Percentiles rank a stretch among this genome's conserved stretches.
Conservation (phyloP, 768 basidiomycete species). For the Xanthoconium stramineum region DNA sequence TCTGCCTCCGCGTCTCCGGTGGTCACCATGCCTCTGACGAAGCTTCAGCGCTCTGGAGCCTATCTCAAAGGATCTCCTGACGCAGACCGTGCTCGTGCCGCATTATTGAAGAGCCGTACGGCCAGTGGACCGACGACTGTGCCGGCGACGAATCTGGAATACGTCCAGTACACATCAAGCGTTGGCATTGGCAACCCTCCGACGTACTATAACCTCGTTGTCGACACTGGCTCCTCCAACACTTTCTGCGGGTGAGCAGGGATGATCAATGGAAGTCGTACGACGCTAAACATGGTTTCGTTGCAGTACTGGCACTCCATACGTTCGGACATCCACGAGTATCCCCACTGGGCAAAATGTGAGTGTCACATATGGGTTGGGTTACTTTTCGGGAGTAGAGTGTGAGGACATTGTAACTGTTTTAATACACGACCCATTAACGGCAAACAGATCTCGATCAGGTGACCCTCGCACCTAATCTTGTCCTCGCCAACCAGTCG, state of each 20-base stretch:
- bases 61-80: slow-evolving; percentile 18
- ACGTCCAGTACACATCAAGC: slow-evolving; percentile 17
- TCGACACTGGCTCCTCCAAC: slow-evolving; percentile 34
- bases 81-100: slow-evolving; percentile 17
- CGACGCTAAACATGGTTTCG: not conserved
- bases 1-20: not conserved
- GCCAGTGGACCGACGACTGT: slow-evolving; percentile 11
- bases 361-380: slow-evolving; percentile 7
- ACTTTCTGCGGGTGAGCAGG: slow-evolving; percentile 24
- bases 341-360: slow-evolving; percentile 23
- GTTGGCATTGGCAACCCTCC: slow-evolving; percentile 28
- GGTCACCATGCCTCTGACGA: slow-evolving; percentile 11
- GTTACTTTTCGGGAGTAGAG: slow-evolving; percentile 33
- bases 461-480: slow-evolving; percentile 5
- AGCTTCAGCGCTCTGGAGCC: slow-evolving; percentile 7
- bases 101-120: slow-evolving; percentile 3
- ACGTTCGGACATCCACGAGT: slow-evolving; percentile 20
- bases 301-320: slow-evolving; percentile 17
- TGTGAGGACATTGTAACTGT: slow-evolving; percentile 14
- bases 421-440: not conserved
- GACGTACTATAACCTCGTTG: slow-evolving; percentile 27
- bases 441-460: slow-evolving; percentile 21
- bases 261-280: not conserved
- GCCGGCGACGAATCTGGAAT: slow-evolving; percentile 12
- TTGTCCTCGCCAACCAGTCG: not conserved